A percentile compares a stretch with the other conserved stretches of the same genome.
Conservation (phyloP, 257 asterid species). For the Datura wrightii region DNA sequence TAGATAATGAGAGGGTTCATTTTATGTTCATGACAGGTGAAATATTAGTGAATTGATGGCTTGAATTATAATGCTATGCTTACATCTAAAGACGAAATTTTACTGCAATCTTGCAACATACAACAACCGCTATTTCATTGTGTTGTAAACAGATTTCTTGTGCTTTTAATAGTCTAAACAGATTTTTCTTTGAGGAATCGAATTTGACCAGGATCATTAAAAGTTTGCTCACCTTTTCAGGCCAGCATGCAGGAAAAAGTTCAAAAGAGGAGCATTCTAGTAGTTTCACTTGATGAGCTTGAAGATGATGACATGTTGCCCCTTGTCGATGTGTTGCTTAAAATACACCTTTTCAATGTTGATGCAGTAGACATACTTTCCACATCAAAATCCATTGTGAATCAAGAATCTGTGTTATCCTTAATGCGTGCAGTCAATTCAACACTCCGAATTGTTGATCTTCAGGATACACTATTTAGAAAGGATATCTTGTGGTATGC, state of each 20-base stretch:
- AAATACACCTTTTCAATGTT: conserved; percentile 24
- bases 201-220: not conserved
- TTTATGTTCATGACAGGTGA: not conserved
- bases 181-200: not conserved
- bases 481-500: conserved; percentile 47
- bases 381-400: conserved; percentile 27
- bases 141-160: not conserved
- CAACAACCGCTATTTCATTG: not conserved
- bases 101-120: not conserved
- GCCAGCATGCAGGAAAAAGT: conserved; percentile 34
- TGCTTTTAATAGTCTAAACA: not conserved
- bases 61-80: not conserved
- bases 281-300: conserved; percentile 36
- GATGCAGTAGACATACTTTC: conserved; percentile 35
- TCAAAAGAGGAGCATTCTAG: conserved; percentile 35
- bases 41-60: not conserved
- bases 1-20: not conserved
- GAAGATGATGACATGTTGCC: conserved; percentile 41
- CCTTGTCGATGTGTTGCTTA: conserved; percentile 37
- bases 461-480: conserved; percentile 34
- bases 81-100: not conserved
- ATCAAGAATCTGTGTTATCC: conserved; percentile 36
- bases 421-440: conserved; percentile 39
- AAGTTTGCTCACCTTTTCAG: conserved; percentile 28
- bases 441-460: conserved; percentile 39